Conservation (phyloP, 306 rosid species). For the Gastrolobium bilobum region DNA sequence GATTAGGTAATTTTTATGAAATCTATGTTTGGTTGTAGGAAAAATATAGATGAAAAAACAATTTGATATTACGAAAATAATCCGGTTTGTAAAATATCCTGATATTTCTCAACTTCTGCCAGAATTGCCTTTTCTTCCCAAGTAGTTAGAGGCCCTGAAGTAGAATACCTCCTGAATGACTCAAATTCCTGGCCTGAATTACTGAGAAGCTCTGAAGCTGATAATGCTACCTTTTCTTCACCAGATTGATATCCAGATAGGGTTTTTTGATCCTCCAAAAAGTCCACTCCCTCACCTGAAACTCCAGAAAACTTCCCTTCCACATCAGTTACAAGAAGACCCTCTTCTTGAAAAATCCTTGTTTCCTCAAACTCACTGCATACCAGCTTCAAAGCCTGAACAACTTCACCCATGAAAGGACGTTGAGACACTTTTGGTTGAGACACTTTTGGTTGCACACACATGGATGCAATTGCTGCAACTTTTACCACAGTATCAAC, state of each 20-base stretch:
- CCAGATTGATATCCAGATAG: conserved; percentile 52
- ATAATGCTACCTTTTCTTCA: conserved; percentile 55
- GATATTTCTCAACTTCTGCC: conserved; percentile 78
- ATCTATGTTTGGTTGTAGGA: too few species aligned
- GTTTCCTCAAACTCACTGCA: conserved; percentile 82
- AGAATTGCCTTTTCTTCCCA: conserved; percentile 67
- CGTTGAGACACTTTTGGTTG: too few species aligned
- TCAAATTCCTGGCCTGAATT: conserved; percentile 65
- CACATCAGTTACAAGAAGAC: conserved; percentile 40
- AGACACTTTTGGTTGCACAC: conserved; percentile 96
- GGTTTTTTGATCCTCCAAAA: conserved; percentile 35
- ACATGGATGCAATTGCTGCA: conserved; percentile 99
- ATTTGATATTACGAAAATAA: too few species aligned
- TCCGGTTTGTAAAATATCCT: too few species aligned
- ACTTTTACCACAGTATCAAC: conserved; percentile 73
- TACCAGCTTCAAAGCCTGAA: conserved; percentile 95
- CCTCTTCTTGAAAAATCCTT: conserved; percentile 61
- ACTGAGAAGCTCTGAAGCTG: conserved; percentile 64
- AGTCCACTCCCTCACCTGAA: conserved; percentile 45
- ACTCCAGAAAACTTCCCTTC: conserved; percentile 45
- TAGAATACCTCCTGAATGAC: conserved; percentile 74
- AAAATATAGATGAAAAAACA: too few species aligned
- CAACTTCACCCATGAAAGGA: conserved; percentile 99
- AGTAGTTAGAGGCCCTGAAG: conserved; percentile 71
- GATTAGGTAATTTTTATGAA: too few species aligned